Base-by-base conservation (phyloP, 139 green algal species). In the Tetratostichococcus sp. region DNA sequence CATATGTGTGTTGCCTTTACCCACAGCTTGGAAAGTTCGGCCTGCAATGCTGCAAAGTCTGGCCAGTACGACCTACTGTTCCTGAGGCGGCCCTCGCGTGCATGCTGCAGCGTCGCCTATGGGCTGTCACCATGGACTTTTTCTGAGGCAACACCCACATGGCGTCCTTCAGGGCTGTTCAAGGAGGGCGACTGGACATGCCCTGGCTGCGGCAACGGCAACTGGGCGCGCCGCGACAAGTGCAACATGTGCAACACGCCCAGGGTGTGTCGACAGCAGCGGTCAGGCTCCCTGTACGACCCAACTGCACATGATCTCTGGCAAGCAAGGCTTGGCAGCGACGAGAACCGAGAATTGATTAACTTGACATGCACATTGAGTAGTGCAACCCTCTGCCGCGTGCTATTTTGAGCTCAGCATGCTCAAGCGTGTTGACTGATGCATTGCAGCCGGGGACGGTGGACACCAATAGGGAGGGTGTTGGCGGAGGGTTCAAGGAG, bases 241-340 rank as follows among this genome's bases (percentile, higher is more conserved):
- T 97, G 92, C 85, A 95, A 96, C 83, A 86, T 85, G 78, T 94
- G 90, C 83, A 72, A 82, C 43, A 86, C 78, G 14, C 77, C 80
- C 57, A 91, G 89, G 79, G 73, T 81, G 4, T 62, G 19, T 26
- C 19, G 50, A 8, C 14, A n/a, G 50, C 50, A 8, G 11, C 22
- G 2, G 19, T 28, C 17, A 25, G 26, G 39, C 14, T 14, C 8
- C 39, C 39, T 50, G 39, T 14, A 50, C n/a, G n/a, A n/a, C n/a
- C n/a, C n/a, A 77, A 72, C 21, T 77, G 39, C 43, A 57, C 11
- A 17, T 73, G 67, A 6, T 75, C 57, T 35, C 39, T 50, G 39
- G 8, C 39, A 21, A 50, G 39, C 8, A 50, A 11, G 39, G 39
- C 39, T 21, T 11, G 39, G 39, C 11, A 11, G 39, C 39, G 39